Conservation (phyloP, 73 alveolate species). For the Paramecium caudatum region DNA sequence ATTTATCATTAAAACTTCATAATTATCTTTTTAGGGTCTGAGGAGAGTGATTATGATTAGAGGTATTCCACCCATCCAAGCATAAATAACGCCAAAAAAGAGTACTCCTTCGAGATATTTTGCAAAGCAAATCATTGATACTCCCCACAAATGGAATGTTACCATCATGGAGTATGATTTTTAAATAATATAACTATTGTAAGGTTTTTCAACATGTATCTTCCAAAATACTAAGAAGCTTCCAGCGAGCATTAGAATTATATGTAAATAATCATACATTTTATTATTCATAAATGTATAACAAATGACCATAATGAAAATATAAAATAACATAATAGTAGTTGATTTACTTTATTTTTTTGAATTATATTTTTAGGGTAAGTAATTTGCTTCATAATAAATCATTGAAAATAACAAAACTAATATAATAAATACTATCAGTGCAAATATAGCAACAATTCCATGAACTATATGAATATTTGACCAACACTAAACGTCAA, state of each 20-base stretch:
- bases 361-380: background rate
- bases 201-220: constrained; percentile 67
- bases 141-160: constrained; percentile 71
- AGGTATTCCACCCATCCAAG: constrained; percentile 73
- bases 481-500: constrained; percentile 56
- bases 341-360: background rate
- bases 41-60: constrained; percentile 15
- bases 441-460: constrained; percentile 2
- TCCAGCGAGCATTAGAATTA: constrained; percentile 39
- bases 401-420: background rate
- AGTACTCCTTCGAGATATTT: constrained; percentile 58
- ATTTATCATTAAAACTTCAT: constrained; percentile 56
- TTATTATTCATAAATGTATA: constrained; percentile 40
- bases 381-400: constrained; percentile 32
- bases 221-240: constrained; percentile 42
- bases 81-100: constrained; percentile 57
- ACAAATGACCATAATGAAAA: constrained; percentile 24
- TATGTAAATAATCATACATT: constrained; percentile 50
- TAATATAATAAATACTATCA: background rate
- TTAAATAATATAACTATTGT: constrained; percentile 14
- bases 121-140: constrained; percentile 63
- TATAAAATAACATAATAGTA: background rate
- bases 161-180: constrained; percentile 54
- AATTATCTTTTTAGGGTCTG: constrained; percentile 7
- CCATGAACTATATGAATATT: constrained; percentile 66